Evolutionary conservation across 805 yeast genomes (phyloP).

Genomic region (Maudiozyma serrabonitensis): DNA sequence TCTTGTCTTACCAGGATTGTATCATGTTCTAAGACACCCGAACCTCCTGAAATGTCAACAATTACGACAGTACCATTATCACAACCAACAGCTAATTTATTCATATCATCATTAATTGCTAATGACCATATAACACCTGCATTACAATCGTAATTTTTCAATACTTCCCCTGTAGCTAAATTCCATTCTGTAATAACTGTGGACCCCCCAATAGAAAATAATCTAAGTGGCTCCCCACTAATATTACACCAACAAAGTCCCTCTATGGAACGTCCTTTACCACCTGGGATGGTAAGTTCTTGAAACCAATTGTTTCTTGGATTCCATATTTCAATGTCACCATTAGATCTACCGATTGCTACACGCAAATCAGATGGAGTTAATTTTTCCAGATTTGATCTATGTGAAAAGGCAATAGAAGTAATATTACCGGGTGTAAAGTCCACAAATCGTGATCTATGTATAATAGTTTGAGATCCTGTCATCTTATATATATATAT

Average conservation of each 20-base stretch:
- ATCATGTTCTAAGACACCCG: slow-evolving; percentile 71
- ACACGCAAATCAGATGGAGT: slow-evolving; percentile 53
- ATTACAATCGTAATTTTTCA: slow-evolving; percentile 74
- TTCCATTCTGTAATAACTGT: slow-evolving; percentile 91
- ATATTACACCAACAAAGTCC: slow-evolving; percentile 71
- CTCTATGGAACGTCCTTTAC: slow-evolving; percentile 76
- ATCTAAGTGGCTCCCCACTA: slow-evolving; percentile 46
- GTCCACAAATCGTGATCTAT: slow-evolving; percentile 87
- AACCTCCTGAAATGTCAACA: slow-evolving; percentile 76
- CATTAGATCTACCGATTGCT: slow-evolving; percentile 89
- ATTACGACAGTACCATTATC: slow-evolving; percentile 89
- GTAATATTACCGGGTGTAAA: slow-evolving; percentile 79
- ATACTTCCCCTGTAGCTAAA: slow-evolving; percentile 59
- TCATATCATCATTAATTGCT: slow-evolving; percentile 50
- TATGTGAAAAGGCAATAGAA: slow-evolving; percentile 65
- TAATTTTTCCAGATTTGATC: slow-evolving; percentile 32
- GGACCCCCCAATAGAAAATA: slow-evolving; percentile 92
- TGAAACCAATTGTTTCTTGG: slow-evolving; percentile 76
- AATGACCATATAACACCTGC: slow-evolving; percentile 92
- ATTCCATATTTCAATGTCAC: slow-evolving; percentile 94
- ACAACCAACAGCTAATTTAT: slow-evolving; percentile 78
- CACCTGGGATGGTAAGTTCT: slow-evolving; percentile 66
- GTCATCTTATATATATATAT: not conserved
- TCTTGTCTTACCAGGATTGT: slow-evolving; percentile 74
- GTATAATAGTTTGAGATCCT: slow-evolving; percentile 32